phyloP scores from a whole-genome alignment of 2,329 filamentous ascomycete genomes.

The Sporothrix brunneoviolacea region DNA sequence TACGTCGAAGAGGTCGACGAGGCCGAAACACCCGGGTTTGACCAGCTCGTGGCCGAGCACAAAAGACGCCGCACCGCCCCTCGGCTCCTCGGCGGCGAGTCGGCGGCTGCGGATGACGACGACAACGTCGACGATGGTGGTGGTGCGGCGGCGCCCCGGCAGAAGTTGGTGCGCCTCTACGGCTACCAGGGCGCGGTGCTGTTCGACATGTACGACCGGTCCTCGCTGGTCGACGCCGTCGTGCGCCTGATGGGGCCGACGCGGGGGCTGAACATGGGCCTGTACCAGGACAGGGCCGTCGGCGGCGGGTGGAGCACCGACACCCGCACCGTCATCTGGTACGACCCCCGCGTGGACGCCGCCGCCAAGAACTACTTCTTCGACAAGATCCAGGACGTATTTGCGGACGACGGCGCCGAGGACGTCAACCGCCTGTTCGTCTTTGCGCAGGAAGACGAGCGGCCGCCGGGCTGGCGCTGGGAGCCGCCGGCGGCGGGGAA shows the following conservation, averaged over 20 bases:
- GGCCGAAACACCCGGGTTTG: not conserved
- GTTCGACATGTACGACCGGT: constrained; percentile 7
- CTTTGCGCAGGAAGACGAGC: not conserved
- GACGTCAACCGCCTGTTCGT: constrained; percentile 10
- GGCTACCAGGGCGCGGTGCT: constrained; percentile 15
- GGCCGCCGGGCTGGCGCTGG: constrained; percentile 2
- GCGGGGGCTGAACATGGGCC: not conserved
- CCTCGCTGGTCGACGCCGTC: constrained; percentile 12
- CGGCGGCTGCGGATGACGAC: too few relatives aligned
- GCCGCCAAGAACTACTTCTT: not conserved
- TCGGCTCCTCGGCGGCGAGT: too few relatives aligned
- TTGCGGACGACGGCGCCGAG: not conserved
- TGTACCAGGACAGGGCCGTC: not conserved
- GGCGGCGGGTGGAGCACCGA: too few relatives aligned
- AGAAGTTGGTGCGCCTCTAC: constrained; percentile 8
- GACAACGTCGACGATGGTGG: not conserved
- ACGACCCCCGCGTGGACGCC: not conserved
- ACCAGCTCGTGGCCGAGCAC: too few relatives aligned
- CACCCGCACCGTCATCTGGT: not conserved
- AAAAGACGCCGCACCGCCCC: too few relatives aligned
- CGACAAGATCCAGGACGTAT: not conserved
- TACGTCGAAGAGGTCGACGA: not conserved
- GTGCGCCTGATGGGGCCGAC: constrained; percentile 8
- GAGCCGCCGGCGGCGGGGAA: not conserved
- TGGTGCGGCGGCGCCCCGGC: not conserved